These are phyloP conservation scores for Conticribra weissflogii DNA, from an alignment of 108 stramenopile genomes.

Conservation along the genomic window DNA sequence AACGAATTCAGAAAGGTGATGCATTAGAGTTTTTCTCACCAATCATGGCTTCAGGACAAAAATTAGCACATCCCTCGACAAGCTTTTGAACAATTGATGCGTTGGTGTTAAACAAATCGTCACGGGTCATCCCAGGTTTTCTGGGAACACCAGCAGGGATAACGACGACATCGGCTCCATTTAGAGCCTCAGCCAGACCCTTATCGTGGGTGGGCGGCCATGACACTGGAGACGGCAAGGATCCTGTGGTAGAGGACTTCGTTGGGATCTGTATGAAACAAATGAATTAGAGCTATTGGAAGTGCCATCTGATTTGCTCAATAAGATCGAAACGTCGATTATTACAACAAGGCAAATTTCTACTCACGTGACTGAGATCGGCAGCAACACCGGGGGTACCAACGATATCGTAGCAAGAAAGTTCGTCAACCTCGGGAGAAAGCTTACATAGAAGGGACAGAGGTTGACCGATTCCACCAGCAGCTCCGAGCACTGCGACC, in stretches of 20 bases:
- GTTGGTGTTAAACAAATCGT: conserved; percentile 96
- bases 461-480: conserved; percentile 99
- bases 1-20: neutral
- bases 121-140: conserved; percentile 97
- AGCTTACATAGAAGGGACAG: conserved; percentile 97
- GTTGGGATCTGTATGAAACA: conserved; percentile 40
- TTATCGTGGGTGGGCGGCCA: conserved; percentile 76
- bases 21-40: conserved; percentile 9
- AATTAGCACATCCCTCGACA: conserved; percentile 94
- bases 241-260: conserved; percentile 62
- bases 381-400: conserved; percentile 98
- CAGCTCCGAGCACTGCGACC: conserved; percentile 94
- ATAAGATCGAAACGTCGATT: too few relatives aligned
- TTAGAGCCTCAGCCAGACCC: conserved; percentile 77
- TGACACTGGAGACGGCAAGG: conserved; percentile 65
- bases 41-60: conserved; percentile 95
- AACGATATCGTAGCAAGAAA: conserved; percentile 90
- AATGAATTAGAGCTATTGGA: too few relatives aligned
- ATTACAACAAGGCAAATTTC: too few relatives aligned
- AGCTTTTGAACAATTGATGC: conserved; percentile 95
- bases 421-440: conserved; percentile 77
- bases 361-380: conserved; percentile 82
- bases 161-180: conserved; percentile 93
- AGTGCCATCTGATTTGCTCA: too few relatives aligned
- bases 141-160: conserved; percentile 99